Evolutionary conservation across 1,284 basidiomycete genomes (phyloP).

Genomic region (Ceratobasidium theobromae): DNA sequence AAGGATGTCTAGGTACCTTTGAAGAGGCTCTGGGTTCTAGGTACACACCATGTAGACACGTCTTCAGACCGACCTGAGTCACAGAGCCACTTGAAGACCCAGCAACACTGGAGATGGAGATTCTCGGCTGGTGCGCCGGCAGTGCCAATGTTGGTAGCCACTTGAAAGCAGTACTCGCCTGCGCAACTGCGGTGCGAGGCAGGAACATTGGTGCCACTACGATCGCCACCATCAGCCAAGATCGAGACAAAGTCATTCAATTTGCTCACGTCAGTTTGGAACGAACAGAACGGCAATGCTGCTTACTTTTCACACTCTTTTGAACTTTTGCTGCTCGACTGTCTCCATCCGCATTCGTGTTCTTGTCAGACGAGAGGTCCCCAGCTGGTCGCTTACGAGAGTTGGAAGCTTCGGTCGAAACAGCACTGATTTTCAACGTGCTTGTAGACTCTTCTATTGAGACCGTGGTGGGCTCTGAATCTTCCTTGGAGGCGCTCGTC

Average conservation of each 20-base stretch:
- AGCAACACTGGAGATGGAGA: neutral
- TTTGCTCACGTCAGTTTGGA: neutral
- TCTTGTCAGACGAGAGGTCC: neutral
- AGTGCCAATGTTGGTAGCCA: slow-evolving; percentile 10
- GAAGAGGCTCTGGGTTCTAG: neutral
- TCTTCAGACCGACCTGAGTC: neutral
- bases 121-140: neutral
- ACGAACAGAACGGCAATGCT: neutral
- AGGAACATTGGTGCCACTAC: slow-evolving; percentile 1
- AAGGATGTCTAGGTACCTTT: slow-evolving; percentile 44
- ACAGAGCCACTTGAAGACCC: neutral
- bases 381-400: slow-evolving; percentile 9
- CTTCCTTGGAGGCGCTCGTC: no score
- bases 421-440: no score
- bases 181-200: neutral
- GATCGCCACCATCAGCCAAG: no score
- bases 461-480: no score
- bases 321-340: slow-evolving; percentile 4
- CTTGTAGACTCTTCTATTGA: no score
- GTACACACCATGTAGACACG: slow-evolving; percentile 14
- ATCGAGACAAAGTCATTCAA: neutral
- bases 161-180: slow-evolving; percentile 3
- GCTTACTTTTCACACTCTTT: neutral
- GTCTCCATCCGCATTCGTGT: neutral
- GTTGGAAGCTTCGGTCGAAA: neutral